Percentiles rank a stretch among this genome's conserved stretches.
Evolutionary conservation across 2,329 filamentous ascomycete species (phyloP).

Genomic region (Fusarium virguliforme): DNA sequence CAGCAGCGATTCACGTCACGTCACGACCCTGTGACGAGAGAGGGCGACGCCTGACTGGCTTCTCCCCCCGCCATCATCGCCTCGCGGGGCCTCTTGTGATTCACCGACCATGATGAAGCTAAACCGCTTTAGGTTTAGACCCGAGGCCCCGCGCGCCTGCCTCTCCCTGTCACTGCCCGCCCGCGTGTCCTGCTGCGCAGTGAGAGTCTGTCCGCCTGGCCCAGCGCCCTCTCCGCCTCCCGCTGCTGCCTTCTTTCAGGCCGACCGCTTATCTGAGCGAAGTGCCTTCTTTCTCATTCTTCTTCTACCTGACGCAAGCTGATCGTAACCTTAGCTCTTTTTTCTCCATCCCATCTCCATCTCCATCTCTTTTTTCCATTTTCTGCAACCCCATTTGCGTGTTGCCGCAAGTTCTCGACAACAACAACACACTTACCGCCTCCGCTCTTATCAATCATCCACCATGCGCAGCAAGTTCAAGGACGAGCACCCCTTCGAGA

Average conservation of each 20-base stretch:
- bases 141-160: slow-evolving; percentile 48
- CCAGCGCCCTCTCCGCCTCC: slow-evolving; percentile 45
- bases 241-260: slow-evolving; percentile 41
- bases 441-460: slow-evolving; percentile 50
- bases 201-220: slow-evolving; percentile 29
- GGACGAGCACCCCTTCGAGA: slow-evolving; percentile 99
- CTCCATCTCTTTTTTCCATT: slow-evolving; percentile 16
- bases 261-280: slow-evolving; percentile 51
- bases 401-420: not conserved
- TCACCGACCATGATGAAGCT: slow-evolving; percentile 39
- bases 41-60: slow-evolving; percentile 49
- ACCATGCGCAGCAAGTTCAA: slow-evolving; percentile 99
- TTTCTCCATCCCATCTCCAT: slow-evolving; percentile 42
- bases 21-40: slow-evolving; percentile 44
- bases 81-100: slow-evolving; percentile 51
- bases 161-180: slow-evolving; percentile 45
- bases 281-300: slow-evolving; percentile 49
- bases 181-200: slow-evolving; percentile 45
- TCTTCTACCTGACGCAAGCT: slow-evolving; percentile 52
- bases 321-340: slow-evolving; percentile 51
- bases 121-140: slow-evolving; percentile 40
- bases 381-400: slow-evolving; percentile 22
- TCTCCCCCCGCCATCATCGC: slow-evolving; percentile 49
- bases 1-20: slow-evolving; percentile 27
- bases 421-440: slow-evolving; percentile 40